A percentile compares a stretch with the other conserved stretches of the same genome.
Evolutionary conservation across 2,329 filamentous ascomycete species (phyloP).

Genomic region (Tolypocladium amazonense): DNA sequence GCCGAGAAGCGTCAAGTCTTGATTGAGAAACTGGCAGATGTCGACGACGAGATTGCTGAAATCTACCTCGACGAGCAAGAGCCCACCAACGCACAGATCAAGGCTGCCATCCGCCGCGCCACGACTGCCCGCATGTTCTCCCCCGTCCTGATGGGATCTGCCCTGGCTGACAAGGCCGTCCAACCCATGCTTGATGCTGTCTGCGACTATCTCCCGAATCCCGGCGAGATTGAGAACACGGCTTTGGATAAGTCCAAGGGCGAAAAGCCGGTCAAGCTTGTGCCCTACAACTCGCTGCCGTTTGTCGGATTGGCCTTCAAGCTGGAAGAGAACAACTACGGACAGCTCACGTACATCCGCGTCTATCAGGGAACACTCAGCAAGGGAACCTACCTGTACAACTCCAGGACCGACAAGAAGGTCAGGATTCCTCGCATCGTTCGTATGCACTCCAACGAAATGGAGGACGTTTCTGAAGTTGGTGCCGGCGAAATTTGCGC

Average conservation of each 20-base stretch:
- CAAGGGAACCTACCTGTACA: constrained; percentile 87
- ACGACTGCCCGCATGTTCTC: constrained; percentile 88
- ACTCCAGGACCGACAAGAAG: constrained; percentile 89
- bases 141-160: constrained; percentile 93
- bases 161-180: constrained; percentile 85
- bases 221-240: constrained; percentile 76
- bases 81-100: constrained; percentile 74
- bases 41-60: constrained; percentile 96
- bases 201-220: constrained; percentile 91
- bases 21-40: constrained; percentile 92
- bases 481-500: constrained; percentile 97
- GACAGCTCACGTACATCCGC: constrained; percentile 94
- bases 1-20: constrained; percentile 75
- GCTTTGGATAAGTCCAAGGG: constrained; percentile 73
- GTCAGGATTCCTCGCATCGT: constrained; percentile 95
- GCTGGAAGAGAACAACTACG: constrained; percentile 97
- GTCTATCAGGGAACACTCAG: constrained; percentile 89
- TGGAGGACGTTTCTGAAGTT: constrained; percentile 92
- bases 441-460: constrained; percentile 98
- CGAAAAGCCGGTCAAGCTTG: constrained; percentile 74
- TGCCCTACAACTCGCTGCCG: constrained; percentile 86
- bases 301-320: constrained; percentile 98
- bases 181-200: constrained; percentile 96
- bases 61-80: constrained; percentile 81
- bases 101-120: constrained; percentile 79